Conservation (phyloP, 805 yeast species). For the Pichia cabralensis region DNA sequence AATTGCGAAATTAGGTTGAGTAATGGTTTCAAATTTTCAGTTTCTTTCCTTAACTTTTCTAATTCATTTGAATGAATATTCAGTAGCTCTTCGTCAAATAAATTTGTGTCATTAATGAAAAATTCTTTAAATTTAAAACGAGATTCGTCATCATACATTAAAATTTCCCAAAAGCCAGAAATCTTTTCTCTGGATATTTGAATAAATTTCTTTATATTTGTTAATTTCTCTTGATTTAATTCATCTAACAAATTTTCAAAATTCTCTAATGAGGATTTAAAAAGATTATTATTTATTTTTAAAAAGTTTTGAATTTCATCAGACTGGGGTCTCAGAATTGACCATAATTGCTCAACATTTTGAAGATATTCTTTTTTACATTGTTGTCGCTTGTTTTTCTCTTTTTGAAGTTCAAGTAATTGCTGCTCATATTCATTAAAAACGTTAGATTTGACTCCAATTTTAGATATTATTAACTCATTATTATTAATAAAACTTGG, state of each 20-base stretch:
- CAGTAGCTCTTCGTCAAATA: constrained; percentile 49
- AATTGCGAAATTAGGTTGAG: constrained; percentile 47
- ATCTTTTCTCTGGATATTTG: constrained; percentile 51
- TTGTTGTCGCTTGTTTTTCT: constrained; percentile 29
- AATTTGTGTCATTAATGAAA: constrained; percentile 27
- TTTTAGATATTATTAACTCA: constrained; percentile 11
- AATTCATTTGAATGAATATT: constrained; percentile 58
- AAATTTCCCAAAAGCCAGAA: constrained; percentile 47
- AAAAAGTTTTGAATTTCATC: constrained; percentile 26
- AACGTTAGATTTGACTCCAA: constrained; percentile 16
- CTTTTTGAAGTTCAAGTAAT: constrained; percentile 17
- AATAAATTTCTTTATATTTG: constrained; percentile 60
- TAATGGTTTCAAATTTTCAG: constrained; percentile 42
- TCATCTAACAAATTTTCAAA: constrained; percentile 48
- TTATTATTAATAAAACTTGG: constrained; percentile 9
- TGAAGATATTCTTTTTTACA: constrained; percentile 26
- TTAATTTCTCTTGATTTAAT: constrained; percentile 49
- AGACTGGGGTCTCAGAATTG: constrained; percentile 29
- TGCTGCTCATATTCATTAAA: constrained; percentile 11
- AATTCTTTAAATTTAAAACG: constrained; percentile 35
- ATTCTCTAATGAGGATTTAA: constrained; percentile 35
- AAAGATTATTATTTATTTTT: constrained; percentile 36
- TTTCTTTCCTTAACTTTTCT: constrained; percentile 37
- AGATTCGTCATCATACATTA: constrained; percentile 49
- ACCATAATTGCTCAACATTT: constrained; percentile 34